Evolutionary conservation across 2,329 filamentous ascomycete genomes (phyloP).

Genomic region (Diaporthe batatas): DNA sequence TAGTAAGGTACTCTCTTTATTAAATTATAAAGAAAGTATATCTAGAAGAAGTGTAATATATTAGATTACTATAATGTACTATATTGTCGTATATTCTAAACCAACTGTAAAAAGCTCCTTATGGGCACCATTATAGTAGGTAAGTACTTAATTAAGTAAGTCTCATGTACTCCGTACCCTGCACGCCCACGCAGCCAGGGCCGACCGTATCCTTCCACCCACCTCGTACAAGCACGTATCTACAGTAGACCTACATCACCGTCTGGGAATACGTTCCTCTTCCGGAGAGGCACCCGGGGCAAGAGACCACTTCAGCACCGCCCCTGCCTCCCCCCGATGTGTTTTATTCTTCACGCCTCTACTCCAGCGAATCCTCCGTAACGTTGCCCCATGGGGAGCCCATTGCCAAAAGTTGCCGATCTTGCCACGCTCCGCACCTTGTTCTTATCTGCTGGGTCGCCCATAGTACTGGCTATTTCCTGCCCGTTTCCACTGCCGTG

Average conservation of each 20-base stretch:
- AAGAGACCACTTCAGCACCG: background rate
- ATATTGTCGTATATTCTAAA: too few species aligned
- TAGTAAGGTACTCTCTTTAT: too few species aligned
- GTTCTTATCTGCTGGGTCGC: slow-evolving; percentile 26
- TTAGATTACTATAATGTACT: too few species aligned
- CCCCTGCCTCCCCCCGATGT: background rate
- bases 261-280: background rate
- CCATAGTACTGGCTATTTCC: background rate
- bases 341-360: background rate
- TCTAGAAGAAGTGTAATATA: too few species aligned
- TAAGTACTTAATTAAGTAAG: too few species aligned
- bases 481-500: slow-evolving; percentile 15
- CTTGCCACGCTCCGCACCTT: background rate
- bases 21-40: too few species aligned
- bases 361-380: background rate
- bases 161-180: too few species aligned
- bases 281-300: slow-evolving; percentile 5
- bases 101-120: too few species aligned
- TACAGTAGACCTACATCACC: too few species aligned
- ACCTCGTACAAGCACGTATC: background rate
- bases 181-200: background rate
- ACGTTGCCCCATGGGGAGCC: background rate
- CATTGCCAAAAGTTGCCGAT: background rate
- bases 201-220: background rate
- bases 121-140: too few species aligned